Base-by-base conservation (phyloP, 2,329 filamentous ascomycete species). In the Colletotrichum higginsianum region DNA sequence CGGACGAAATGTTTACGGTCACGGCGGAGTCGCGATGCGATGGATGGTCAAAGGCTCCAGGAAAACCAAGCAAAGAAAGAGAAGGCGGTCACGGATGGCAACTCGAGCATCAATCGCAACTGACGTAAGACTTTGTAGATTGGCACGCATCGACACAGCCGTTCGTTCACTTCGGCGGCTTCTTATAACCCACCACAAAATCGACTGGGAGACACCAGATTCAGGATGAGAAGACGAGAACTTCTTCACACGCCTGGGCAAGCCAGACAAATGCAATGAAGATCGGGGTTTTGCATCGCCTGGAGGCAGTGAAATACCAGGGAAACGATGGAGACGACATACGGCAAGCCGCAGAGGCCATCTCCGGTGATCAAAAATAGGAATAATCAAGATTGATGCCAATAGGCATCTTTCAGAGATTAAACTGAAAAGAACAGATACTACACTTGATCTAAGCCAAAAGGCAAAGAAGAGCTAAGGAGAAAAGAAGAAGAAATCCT, bases 401-500 rank as follows among this genome's bases (percentile, higher is more conserved):
- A 86, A 82, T 90, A 87, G 87, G 83, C 84, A 84, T 86, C 87
- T 92, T 92, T 90, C 90, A 92, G 90, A 90, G 89, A 92, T 92
- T 92, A 93, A 92, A 92, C 91, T 92, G 89, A 92, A 92, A 92
- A 92, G 91, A 92, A 93, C 89, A 91, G 89, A 91, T 91, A 92
- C 90, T 92, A 91, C 89, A 91, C 89, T 91, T 92, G 89, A 91
- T 91, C 90, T 91, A 89, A 90, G 75, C 75, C 74, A 71, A 67
- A 74, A 74, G 72, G 72, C 81, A 82, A 83, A 84, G 86, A 86
- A 85, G 68, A 84, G 84, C 58, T 68, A 61, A 66, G 35, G 61
- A 58, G 46, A 73, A 71, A 61, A 63, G 42, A 7, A 65, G n/a
- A 81, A 84, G 84, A 84, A 11, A 2, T 26, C 2, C 13, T 0